A percentile compares a stretch with the other conserved stretches of the same genome.
Conservation (phyloP, 192 early-diverging fungal genomes). For the Coemansia pectinata region DNA sequence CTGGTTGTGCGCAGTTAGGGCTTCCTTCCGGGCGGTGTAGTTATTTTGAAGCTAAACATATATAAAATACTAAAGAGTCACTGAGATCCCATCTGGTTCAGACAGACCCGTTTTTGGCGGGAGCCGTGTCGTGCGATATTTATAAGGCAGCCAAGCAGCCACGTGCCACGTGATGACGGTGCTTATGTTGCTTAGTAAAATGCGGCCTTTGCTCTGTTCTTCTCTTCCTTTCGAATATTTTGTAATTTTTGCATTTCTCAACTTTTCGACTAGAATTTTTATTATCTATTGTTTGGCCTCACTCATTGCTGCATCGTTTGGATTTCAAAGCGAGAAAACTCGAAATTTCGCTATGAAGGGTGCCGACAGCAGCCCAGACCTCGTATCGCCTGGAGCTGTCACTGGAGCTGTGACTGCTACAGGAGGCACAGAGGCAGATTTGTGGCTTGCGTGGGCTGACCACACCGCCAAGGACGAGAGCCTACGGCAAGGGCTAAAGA, state of each 20-base stretch:
- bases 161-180: not conserved
- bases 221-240: not conserved
- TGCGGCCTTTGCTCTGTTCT: not conserved
- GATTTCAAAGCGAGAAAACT: not conserved
- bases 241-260: not conserved
- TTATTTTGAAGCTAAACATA: not conserved
- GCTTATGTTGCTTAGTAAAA: not conserved
- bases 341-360: not conserved
- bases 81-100: not conserved
- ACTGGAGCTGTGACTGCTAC: not conserved
- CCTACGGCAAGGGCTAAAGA: conserved; percentile 14
- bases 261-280: not conserved
- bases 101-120: not conserved
- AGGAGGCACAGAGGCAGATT: not conserved
- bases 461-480: conserved; percentile 7
- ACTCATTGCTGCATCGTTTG: not conserved
- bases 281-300: not conserved
- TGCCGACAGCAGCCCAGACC: not conserved
- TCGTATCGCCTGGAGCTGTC: not conserved
- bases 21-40: not conserved
- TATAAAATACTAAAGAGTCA: not conserved
- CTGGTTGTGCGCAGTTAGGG: conserved; percentile 16
- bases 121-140: not conserved
- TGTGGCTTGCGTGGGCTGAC: conserved; percentile 24
- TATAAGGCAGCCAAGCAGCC: not conserved